These are phyloP conservation scores for Cryphonectria radicalis DNA, from an alignment of 2,329 filamentous ascomycete genomes.

Conservation along the genomic window DNA sequence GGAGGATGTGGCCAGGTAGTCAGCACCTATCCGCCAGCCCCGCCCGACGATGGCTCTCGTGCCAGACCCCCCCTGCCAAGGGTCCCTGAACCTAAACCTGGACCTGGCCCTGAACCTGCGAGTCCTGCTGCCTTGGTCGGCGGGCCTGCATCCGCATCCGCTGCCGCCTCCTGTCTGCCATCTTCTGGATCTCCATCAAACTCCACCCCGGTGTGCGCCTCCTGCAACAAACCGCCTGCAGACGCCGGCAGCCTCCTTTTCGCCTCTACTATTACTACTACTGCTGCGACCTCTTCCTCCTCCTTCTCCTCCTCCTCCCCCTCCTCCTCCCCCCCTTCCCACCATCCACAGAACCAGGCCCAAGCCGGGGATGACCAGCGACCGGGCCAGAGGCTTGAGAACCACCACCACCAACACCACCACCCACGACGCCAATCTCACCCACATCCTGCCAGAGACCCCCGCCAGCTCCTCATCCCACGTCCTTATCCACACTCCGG, in stretches of 20 bases:
- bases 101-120: background rate
- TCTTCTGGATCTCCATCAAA: conserved; percentile 8
- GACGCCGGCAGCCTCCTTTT: conserved; percentile 13
- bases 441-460: background rate
- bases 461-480: conserved; percentile 5
- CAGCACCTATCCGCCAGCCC: background rate
- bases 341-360: conserved; percentile 10
- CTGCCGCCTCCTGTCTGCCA: conserved; percentile 6
- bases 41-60: background rate
- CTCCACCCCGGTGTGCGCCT: conserved; percentile 19
- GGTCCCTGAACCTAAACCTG: background rate
- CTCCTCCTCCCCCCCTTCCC: conserved; percentile 15
- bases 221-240: conserved; percentile 12
- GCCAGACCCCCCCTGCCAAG: background rate
- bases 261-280: conserved; percentile 5
- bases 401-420: conserved; percentile 2
- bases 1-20: background rate
- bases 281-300: conserved; percentile 6
- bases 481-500: conserved; percentile 12
- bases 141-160: conserved; percentile 6
- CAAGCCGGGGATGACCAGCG: conserved; percentile 14
- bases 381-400: conserved; percentile 8
- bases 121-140: background rate
- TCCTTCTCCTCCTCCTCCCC: conserved; percentile 11
- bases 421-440: conserved; percentile 17